These are phyloP conservation scores for Zygosaccharomyces gambellarensis DNA, from an alignment of 805 yeast species.

Conservation along the genomic window DNA sequence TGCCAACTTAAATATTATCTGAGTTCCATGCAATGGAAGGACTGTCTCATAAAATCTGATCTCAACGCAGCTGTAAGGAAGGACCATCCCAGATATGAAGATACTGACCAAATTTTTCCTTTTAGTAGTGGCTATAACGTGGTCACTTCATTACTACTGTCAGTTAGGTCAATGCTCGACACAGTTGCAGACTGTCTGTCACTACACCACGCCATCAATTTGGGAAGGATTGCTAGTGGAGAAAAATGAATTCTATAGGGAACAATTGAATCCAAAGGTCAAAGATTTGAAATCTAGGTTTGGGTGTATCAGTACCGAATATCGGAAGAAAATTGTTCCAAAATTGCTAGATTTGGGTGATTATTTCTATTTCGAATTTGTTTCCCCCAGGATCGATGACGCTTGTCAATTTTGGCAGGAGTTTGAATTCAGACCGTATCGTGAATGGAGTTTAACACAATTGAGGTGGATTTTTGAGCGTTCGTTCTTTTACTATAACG, in stretches of 20 bases:
- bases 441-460: conserved; percentile 5
- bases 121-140: conserved; percentile 11
- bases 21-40: too few relatives aligned
- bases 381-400: conserved; percentile 5
- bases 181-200: conserved; percentile 17
- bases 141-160: conserved; percentile 22
- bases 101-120: conserved; percentile 12
- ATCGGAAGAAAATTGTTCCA: conserved; percentile 7
- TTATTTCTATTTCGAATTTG: conserved; percentile 6
- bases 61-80: not conserved
- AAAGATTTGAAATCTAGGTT: conserved; percentile 4
- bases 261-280: conserved; percentile 17
- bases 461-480: conserved; percentile 3
- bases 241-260: conserved; percentile 13
- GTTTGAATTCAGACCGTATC: not conserved
- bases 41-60: not conserved
- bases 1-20: too few relatives aligned
- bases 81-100: conserved; percentile 11
- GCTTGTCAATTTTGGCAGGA: conserved; percentile 4
- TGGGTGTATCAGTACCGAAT: conserved; percentile 6
- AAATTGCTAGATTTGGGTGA: conserved; percentile 8
- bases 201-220: conserved; percentile 18
- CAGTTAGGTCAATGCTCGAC: conserved; percentile 17
- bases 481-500: conserved; percentile 11
- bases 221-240: conserved; percentile 17